Base-by-base conservation (phyloP, 2,329 filamentous ascomycete species). In the Trichoderma atrobrunneum region DNA sequence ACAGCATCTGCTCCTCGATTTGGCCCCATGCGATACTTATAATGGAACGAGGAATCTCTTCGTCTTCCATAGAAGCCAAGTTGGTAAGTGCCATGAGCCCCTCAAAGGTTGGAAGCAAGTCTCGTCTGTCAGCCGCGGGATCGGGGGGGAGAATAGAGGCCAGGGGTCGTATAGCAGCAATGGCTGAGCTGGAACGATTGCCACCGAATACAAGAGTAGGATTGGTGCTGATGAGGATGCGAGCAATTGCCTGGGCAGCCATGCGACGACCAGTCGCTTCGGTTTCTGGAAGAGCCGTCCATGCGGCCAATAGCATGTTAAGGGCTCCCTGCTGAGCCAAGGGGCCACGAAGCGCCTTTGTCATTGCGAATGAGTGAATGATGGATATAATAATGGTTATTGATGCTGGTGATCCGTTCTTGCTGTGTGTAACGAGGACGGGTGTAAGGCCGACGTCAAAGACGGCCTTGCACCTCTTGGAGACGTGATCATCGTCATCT, bases 241-340 rank as follows among this genome's bases (percentile, higher is more conserved):
- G 91, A 16, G 93, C 93, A 16, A 97, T 87, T 1, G 93, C 92
- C 78, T 95, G 96, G 2, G 92, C 93, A 14, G 93, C 90, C 56
- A 87, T 89, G 28, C 89, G 87, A 74, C 85, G 87, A 1, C 83
- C 78, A 36, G 79, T 78, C 11, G 78, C 75, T 59, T 87, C 86
- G 2, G 85, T 83, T 34, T 88, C 85, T 2, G 88, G 85, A 4
- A 93, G 85, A n/a, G 85, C 84, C 14, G 87, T 85, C 87, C 90
- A 90, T 70, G 91, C 88, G 16, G 91, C 88, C 30, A 98, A 87
- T 26, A 98, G 87, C 1, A 98, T 87, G 76, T 92, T 96, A 21
- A 98, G 89, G 2, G 93, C 94, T n/a, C 96, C 96, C 85, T 98
- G 95, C 78, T 98, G 96, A 3, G 94, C 93, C 74, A 99, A 90